A percentile compares a stretch with the other conserved stretches of the same genome.
phyloP scores from a whole-genome alignment of 805 yeast species.

The Cyberlindnera mycetangii region DNA sequence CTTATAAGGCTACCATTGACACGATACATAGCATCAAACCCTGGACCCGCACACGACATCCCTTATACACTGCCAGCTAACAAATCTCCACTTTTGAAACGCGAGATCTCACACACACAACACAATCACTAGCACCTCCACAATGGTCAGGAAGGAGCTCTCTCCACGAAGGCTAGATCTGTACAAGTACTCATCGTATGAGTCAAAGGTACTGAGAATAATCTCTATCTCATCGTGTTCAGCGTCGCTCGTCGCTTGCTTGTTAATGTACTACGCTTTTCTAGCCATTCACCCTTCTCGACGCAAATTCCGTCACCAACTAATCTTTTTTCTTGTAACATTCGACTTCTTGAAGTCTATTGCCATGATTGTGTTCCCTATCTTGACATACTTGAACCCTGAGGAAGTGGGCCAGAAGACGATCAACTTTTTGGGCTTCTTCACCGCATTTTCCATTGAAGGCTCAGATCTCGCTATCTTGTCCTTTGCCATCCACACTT shows the following conservation, averaged over 20 bases:
- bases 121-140: neutral
- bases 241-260: slow-evolving; percentile 50
- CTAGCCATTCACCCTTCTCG: slow-evolving; percentile 62
- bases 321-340: slow-evolving; percentile 62
- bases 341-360: slow-evolving; percentile 77
- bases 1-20: no score
- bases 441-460: slow-evolving; percentile 76
- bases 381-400: slow-evolving; percentile 52
- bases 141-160: neutral
- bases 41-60: no score
- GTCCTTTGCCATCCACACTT: slow-evolving; percentile 81
- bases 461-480: slow-evolving; percentile 85
- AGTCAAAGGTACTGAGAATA: slow-evolving; percentile 22
- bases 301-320: slow-evolving; percentile 63
- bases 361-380: slow-evolving; percentile 65
- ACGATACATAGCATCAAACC: no score
- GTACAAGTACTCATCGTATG: slow-evolving; percentile 2
- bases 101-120: neutral
- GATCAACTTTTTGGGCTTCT: slow-evolving; percentile 51
- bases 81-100: no score
- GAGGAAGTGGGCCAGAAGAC: slow-evolving; percentile 29
- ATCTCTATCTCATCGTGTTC: slow-evolving; percentile 49
- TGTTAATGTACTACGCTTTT: slow-evolving; percentile 57
- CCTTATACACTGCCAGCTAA: no score
- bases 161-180: slow-evolving; percentile 14